Evolutionary conservation across 2,329 filamentous ascomycete genomes (phyloP).

Genomic region (Apiospora pterosperma): DNA sequence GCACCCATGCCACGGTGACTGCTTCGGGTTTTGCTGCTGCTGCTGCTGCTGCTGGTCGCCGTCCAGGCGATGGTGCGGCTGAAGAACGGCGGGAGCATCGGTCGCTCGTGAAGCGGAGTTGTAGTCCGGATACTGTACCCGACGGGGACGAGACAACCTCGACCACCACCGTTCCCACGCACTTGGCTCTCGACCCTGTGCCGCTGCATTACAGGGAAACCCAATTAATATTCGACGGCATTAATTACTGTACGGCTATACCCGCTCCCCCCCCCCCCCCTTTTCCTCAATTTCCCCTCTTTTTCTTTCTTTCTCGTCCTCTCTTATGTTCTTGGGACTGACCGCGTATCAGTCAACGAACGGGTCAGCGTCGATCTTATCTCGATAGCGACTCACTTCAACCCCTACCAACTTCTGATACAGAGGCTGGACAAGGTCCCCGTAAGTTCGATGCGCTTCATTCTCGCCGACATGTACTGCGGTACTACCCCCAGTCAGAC

Average conservation of each 20-base stretch:
- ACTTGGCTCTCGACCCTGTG: neutral
- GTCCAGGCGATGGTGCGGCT: neutral
- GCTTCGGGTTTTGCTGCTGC: neutral
- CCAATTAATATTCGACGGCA: constrained; percentile 9
- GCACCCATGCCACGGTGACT: neutral
- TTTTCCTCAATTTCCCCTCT: neutral
- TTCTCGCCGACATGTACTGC: neutral
- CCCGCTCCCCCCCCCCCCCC: neutral
- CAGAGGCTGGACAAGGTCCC: constrained; percentile 7
- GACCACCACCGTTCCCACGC: neutral
- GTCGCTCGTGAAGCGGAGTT: neutral
- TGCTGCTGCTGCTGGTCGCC: neutral
- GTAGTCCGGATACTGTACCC: neutral
- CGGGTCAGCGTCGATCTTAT: constrained; percentile 10
- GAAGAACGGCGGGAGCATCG: neutral
- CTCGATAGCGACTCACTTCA: constrained; percentile 9
- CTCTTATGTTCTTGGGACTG: neutral
- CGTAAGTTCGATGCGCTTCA: neutral
- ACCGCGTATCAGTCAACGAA: constrained; percentile 7
- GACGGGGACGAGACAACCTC: neutral
- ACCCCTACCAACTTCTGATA: constrained; percentile 10
- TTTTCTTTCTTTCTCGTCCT: neutral
- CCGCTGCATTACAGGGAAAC: constrained; percentile 5
- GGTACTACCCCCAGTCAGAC: neutral
- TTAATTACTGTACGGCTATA: constrained; percentile 7